Base-by-base conservation (phyloP, 1,284 basidiomycete genomes). In the Sporisorium scitamineum region DNA sequence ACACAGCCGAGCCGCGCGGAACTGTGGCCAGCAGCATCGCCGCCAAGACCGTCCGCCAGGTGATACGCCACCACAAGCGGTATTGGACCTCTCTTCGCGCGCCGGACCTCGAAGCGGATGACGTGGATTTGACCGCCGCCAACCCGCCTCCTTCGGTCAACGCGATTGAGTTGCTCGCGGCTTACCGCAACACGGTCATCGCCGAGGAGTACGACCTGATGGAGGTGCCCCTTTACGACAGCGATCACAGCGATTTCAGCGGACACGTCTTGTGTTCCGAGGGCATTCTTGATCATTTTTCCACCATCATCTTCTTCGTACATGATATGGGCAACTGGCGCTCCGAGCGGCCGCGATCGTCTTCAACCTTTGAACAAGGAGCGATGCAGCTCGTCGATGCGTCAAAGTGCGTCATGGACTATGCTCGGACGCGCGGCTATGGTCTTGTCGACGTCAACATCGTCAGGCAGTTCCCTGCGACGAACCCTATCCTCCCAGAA, bases 371-470 rank as follows among this genome's bases (percentile, higher is more conserved):
- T 18, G 37, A 48, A 24, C 13, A 57, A 6, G 31, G 48, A 37
- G 42, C 54, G 9, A 50, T 60, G 26, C 62, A 61, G 26, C 45
- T 82, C 16, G 88, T 97, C 61, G 95, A 98, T 85, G 91, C 92
- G 47, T 93, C 92, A 1, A 92, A 92, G 82, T 86, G 90, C 51
- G 87, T 99, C 14, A 88, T 97, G 47, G 87, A 89, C 11, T 97
- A 94, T 94, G 89, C 92, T 1, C 88, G 87, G 54, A 86, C 84
- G 16, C 88, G 90, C 67, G 88, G 88, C 0, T 95, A 90, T 84
- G 90, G 91, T 1, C 85, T 97, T 2, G 87, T 98, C 22, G 97
- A 99, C 84, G 89, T 97, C 66, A 97, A 97, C 83, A 87, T 97
- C 20, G 91, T 91, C 77, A 89, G 91, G 0, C 91, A 91, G 77